These are phyloP conservation scores for Rhazya stricta DNA, from an alignment of 257 asterid species.

Conservation along the genomic window DNA sequence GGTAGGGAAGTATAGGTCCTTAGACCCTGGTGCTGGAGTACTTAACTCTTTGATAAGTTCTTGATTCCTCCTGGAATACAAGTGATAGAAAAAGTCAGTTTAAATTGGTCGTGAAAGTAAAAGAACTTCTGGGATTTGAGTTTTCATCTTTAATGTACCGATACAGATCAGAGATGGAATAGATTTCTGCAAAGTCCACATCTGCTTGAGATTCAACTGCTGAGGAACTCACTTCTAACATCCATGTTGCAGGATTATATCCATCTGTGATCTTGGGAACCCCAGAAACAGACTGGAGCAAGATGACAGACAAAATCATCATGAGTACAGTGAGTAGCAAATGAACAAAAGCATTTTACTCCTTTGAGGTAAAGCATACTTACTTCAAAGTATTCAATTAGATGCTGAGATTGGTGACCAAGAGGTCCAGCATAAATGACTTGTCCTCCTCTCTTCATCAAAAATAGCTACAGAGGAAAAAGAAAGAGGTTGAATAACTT, in stretches of 20 bases:
- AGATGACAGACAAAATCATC: neutral
- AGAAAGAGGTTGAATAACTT: neutral
- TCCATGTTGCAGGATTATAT: constrained; percentile 71
- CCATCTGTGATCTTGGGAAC: constrained; percentile 49
- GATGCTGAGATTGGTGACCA: constrained; percentile 47
- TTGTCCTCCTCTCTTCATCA: constrained; percentile 72
- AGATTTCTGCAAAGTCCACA: constrained; percentile 45
- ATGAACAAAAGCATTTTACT: neutral
- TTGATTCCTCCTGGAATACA: constrained; percentile 42
- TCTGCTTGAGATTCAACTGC: constrained; percentile 47
- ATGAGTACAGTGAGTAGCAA: neutral
- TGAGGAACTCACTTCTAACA: constrained; percentile 53
- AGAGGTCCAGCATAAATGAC: constrained; percentile 65
- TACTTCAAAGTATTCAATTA: constrained; percentile 57
- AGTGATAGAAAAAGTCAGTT: neutral
- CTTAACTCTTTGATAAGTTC: constrained; percentile 41
- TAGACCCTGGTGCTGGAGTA: constrained; percentile 37
- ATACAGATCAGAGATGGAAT: constrained; percentile 44
- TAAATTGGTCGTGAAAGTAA: neutral
- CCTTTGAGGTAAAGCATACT: constrained; percentile 5
- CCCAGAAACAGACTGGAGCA: constrained; percentile 43
- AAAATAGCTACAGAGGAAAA: constrained; percentile 32
- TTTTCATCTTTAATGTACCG: constrained; percentile 26
- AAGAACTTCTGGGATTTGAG: neutral
- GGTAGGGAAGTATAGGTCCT: constrained; percentile 53